Base-by-base conservation (phyloP, 108 stramenopile genomes). In the Cyclotella atomus region DNA sequence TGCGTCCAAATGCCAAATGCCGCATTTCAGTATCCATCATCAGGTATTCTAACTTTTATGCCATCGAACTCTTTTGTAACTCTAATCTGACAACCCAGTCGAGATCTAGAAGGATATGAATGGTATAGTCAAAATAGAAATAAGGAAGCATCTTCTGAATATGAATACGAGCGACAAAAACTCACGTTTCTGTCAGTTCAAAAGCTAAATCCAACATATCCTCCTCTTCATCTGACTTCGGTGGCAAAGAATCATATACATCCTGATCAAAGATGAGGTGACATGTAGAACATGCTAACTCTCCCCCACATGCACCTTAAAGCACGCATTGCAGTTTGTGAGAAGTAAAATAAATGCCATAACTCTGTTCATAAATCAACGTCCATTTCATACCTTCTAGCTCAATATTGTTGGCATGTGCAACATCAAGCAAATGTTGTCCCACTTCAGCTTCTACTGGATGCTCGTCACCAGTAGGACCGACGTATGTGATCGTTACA, bases 151-250 rank as follows among this genome's bases (percentile, higher is more conserved):
- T n/a, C 15, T 41, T 52, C 20, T 17, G n/a, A 47, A 65, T 27
- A 46, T 3, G 17, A n/a, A 35, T 21, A 3, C n/a, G 1, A 53
- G 0, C 20, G 0, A 36, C 24, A 28, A 28, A 62, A 21, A 94
- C 93, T 88, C 59, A 90, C 87, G 99, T 99, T 56, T 98, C 97
- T 0, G 97, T 97, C 10, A 99, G 85, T 68, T 96, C 97, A 76
- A 95, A 97, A 2, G 99, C 99, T 52, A 99, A 84, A 84, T 99
- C 99, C 53, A 99, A 81, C 99, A 99, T 99, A 77, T 99, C 99
- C 17, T 97, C 97, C 79, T 99, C 99, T 65, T 98, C 99, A 53
- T 95, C 93, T 27, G 88, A 72, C 75, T 91, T 97, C 45, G 82
- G 72, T 12, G 96, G 96, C 9, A 99, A 90, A 36, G 77, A 73